Evolutionary conservation across 208 protist genomes (phyloP), one percentile per base, ranked within the genome.

Genomic region (Tritrichomonas foetus): DNA sequence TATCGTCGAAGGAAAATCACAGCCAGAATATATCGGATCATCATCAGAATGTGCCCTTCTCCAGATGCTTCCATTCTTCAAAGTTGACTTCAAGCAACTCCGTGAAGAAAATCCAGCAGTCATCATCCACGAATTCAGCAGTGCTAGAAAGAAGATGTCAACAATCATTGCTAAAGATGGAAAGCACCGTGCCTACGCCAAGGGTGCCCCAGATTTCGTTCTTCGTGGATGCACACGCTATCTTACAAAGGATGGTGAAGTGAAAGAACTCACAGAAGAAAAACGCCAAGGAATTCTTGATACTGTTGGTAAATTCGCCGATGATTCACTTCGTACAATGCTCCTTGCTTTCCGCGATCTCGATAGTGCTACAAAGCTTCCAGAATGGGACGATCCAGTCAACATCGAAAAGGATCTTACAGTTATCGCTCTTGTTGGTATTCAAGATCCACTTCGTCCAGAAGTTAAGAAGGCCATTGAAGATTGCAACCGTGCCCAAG

Each of bases 401-500:
- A 66, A 47, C 33, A 50, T 47, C 5, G 82, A 93, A 66, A 27
- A 47, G 14, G 41, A 93, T 66, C 47, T 93, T 39, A 66, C 49
- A 53, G 13, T 57, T 16, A 64, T 93, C 0, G 47, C 20, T 1
- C 25, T 93, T 66, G 55, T 57, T 41, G 93, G 69, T 66, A 89
- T 94, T 39, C 36, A 94, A 50, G 94, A 94, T 66, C 94, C 95
- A 25, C 41, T 95, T 57, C 94, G 95, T 25, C 94, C 49, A 41
- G 95, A 96, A 72, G 95, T 96, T 0, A 93, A 94, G 25, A 49
- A 41, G 1, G 94, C 96, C 22, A 95, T 98, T 25, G 39, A 39
- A 94, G 93, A 96, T 44, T 96, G 95, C 94, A 94, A 96, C 61
- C 20, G 50, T 41, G 96, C 96, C 96, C 95, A 97, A 96, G 96